Evolutionary conservation across 192 early-diverging fungal species (phyloP), one percentile per base, ranked within the genome.

Genomic region (Obelidium mucronatum): DNA sequence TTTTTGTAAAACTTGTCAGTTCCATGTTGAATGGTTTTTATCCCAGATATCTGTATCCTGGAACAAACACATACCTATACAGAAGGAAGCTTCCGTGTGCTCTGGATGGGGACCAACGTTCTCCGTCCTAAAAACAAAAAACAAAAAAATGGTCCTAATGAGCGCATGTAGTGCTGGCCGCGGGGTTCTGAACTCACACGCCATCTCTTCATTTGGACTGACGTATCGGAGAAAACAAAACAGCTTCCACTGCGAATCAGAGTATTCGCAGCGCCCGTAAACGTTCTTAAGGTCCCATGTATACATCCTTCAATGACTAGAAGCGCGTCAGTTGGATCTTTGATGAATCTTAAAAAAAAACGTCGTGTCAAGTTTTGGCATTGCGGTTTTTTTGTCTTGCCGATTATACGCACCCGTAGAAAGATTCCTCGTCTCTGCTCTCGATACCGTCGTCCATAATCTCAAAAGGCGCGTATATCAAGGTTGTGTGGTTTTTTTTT

Each of bases 61-160:
- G 24, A 26, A 24, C 13, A 6, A 60, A 19, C 26, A 60, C 33
- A 19, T 13, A 65, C 63, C 63, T 35, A 33, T 65, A 65, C 37
- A 65, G 30, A 19, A 65, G n/a, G 26, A 65, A 65, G 13, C 24
- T 22, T 40, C 63, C 63, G 37, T 37, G 33, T 35, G 40, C 63
- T 30, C 63, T n/a, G 8, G 63, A 65, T 6, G 63, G 63, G 33
- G 13, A 19, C 63, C 63, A 65, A 22, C 40, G 63, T 39, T 39
- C 35, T 8, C 63, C 63, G 40, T 65, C 63, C 63, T 65, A 39
- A 8, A 51, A 51, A 22, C n/a, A 22, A 51, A 51, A 51, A 8
- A 51, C n/a, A 8, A 51, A 51, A 51, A 51, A 51, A 51, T 15
- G 48, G 48, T 51, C 11, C 11, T 51, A 51, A 51, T n/a, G n/a